Evolutionary conservation across 2,329 filamentous ascomycete genomes (phyloP).

Genomic region (Alternaria sp.): DNA sequence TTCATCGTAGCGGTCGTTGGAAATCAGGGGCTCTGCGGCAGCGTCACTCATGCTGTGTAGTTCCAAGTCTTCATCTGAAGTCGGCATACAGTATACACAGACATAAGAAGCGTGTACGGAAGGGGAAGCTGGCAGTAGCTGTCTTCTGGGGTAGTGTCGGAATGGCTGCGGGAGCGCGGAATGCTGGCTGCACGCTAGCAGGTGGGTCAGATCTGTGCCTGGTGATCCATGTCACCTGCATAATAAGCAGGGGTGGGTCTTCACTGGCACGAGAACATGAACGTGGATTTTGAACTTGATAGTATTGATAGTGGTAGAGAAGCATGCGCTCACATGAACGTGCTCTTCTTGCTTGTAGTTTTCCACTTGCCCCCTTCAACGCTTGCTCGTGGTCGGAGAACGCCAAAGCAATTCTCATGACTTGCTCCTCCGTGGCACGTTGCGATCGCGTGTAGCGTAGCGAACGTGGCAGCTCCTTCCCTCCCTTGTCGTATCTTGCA

Average conservation of each 20-base stretch:
- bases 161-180: slow-evolving; percentile 19
- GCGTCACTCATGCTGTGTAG: slow-evolving; percentile 40
- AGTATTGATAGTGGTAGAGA: slow-evolving; percentile 12
- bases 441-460: slow-evolving; percentile 14
- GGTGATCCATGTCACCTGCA: slow-evolving; percentile 17
- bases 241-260: background rate
- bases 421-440: slow-evolving; percentile 20
- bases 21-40: slow-evolving; percentile 46
- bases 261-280: background rate
- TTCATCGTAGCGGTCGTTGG: slow-evolving; percentile 23
- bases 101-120: background rate
- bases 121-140: background rate
- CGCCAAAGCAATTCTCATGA: slow-evolving; percentile 24
- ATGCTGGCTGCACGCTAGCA: slow-evolving; percentile 14
- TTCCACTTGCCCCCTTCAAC: slow-evolving; percentile 12
- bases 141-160: slow-evolving; percentile 18
- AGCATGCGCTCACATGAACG: slow-evolving; percentile 11
- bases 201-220: slow-evolving; percentile 15
- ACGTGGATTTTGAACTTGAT: background rate
- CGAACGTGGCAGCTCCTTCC: slow-evolving; percentile 2
- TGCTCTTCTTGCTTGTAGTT: slow-evolving; percentile 20
- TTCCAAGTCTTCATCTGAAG: slow-evolving; percentile 30
- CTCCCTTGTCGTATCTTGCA: slow-evolving; percentile 7
- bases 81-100: slow-evolving; percentile 8
- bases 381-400: slow-evolving; percentile 19